Evolutionary conservation across 306 rosid genomes (phyloP).

Genomic region (Senna tora): DNA sequence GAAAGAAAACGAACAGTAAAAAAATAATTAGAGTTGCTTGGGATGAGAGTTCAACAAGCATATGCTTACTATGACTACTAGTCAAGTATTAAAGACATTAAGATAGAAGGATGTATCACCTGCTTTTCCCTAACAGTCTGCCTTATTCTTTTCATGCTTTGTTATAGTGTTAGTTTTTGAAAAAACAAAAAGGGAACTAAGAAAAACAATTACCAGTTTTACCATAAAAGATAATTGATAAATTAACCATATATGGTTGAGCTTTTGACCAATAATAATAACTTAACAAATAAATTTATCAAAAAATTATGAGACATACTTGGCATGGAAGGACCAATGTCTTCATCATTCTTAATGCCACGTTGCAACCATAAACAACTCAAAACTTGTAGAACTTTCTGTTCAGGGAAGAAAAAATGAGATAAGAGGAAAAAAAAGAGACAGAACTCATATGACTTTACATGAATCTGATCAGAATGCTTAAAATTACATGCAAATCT

Average conservation of each 20-base stretch:
- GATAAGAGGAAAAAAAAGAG: not conserved
- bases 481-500: not conserved
- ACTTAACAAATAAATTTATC: not conserved
- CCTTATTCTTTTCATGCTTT: not conserved
- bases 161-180: not conserved
- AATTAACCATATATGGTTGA: not conserved
- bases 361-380: not conserved
- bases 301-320: conserved; percentile 23
- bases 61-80: not conserved
- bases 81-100: not conserved
- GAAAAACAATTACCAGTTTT: not conserved
- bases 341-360: conserved; percentile 41
- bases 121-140: not conserved
- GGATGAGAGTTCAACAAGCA: not conserved
- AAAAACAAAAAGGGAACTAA: not conserved
- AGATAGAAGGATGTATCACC: not conserved
- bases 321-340: conserved; percentile 47
- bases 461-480: not conserved
- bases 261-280: not conserved
- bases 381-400: conserved; percentile 8
- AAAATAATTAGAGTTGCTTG: not conserved
- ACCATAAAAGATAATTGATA: not conserved
- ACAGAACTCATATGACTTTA: not conserved
- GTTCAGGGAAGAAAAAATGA: conserved; percentile 2
- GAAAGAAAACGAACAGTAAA: not conserved